Base-by-base conservation (phyloP, 306 rosid species). In the Ziziphus jujuba region DNA sequence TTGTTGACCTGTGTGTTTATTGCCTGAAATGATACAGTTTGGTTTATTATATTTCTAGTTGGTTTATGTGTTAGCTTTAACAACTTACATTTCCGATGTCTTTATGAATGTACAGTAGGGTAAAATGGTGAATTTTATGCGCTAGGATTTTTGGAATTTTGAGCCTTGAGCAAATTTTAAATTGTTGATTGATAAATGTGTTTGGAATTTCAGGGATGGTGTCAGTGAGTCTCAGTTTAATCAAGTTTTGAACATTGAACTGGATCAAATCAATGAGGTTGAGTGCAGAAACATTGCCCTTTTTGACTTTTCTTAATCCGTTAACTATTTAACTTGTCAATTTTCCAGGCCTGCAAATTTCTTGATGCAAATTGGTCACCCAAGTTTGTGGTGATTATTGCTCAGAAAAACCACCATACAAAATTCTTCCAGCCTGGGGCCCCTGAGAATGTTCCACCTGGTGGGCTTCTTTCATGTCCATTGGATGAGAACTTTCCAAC, bases 361-460 rank as follows among this genome's bases (percentile, higher is more conserved):
- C 85, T 90, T 0, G 97, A 95, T 59, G 97, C 88, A 23, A 82
- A 9, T 0, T 95, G 99, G 99, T 10, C 50, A 21, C 99, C 99
- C 15, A 95, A 95, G 63, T 90, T 95, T 71, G 72, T 74, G 61
- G 96, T 90, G 6, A 90, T 95, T 51, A 81, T 95, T 34, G 99
- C 99, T 2, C 99, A 90, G 40, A 95, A 95, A 61, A 95, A 90
- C 23, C 97, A 95, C 62, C 99, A 90, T 16, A 95, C 99, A 0
- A 95, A 87, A 59, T 95, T 95, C 60, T 95, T 95, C 77, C 97
- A 85, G 69, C 68, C 86, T 33, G 70, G 76, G 0, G 59, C 87
- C 24, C 92, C 99, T 12, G 97, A 90, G 22, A 95, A 95, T 70
- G 99, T 90, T 67, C 97, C 90, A 0, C 92, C 99, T 35, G 97